A percentile compares a stretch with the other conserved stretches of the same genome.
Conservation (phyloP, 441 rosid species). For the Populus hybrid region DNA sequence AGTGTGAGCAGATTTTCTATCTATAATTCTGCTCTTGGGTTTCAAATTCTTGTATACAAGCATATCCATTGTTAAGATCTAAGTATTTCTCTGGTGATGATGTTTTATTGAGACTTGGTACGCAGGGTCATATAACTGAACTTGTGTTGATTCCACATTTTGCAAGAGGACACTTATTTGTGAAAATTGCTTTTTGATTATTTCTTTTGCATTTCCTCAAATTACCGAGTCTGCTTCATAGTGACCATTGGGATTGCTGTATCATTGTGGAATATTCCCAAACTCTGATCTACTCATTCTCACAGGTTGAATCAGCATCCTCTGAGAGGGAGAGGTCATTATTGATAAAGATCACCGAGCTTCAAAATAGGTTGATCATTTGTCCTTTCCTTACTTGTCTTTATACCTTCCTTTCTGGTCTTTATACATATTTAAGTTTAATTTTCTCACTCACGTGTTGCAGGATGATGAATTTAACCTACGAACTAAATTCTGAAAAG, state of each 20-base stretch:
- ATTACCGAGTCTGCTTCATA: background rate
- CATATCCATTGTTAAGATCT: background rate
- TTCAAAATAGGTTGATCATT: constrained; percentile 61
- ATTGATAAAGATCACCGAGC: constrained; percentile 61
- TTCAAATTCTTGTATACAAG: background rate
- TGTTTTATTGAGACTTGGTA: background rate
- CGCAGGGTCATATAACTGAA: background rate
- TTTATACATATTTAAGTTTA: background rate
- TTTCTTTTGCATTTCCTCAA: background rate
- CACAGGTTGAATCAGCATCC: constrained; percentile 57
- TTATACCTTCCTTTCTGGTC: background rate
- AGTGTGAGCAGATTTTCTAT: constrained; percentile 44
- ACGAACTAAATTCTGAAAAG: constrained; percentile 75
- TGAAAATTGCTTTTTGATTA: background rate
- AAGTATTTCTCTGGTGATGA: background rate
- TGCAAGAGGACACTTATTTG: background rate
- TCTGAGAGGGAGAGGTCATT: constrained; percentile 79
- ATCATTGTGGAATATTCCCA: background rate
- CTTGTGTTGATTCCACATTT: background rate
- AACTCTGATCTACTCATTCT: constrained; percentile 19
- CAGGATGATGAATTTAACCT: constrained; percentile 72
- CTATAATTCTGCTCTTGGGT: background rate
- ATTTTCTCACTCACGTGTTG: constrained; percentile 13
- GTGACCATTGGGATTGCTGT: background rate
- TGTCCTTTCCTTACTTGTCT: background rate